phyloP scores from a whole-genome alignment of 805 yeast genomes.

The Metschnikowia gelsemii region DNA sequence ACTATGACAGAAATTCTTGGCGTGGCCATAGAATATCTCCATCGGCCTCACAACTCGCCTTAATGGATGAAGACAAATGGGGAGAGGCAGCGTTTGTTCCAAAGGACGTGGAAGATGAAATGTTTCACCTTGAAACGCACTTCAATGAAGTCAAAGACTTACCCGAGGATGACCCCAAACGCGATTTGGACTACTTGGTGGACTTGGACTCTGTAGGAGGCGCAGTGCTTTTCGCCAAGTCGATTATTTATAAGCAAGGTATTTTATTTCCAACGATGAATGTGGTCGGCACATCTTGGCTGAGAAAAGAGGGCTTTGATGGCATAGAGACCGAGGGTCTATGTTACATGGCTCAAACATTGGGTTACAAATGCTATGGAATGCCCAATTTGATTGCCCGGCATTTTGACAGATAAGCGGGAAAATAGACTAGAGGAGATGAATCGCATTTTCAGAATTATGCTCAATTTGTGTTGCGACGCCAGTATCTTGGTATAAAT shows the following conservation, averaged over 20 bases:
- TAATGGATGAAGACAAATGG: conserved; percentile 24
- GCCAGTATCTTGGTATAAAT: too few relatives aligned
- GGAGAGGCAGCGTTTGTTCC: conserved; percentile 36
- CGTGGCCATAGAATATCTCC: conserved; percentile 39
- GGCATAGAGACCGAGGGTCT: conserved; percentile 57
- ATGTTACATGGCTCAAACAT: conserved; percentile 45
- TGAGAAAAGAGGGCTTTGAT: conserved; percentile 48
- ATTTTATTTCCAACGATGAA: conserved; percentile 46
- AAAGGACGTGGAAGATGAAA: conserved; percentile 25
- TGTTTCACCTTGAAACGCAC: conserved; percentile 31
- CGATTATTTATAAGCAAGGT: conserved; percentile 46
- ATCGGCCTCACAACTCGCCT: conserved; percentile 14
- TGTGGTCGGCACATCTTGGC: conserved; percentile 49
- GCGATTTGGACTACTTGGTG: conserved; percentile 18
- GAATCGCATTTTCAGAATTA: too few relatives aligned
- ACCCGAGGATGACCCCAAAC: conserved; percentile 7
- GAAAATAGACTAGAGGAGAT: too few relatives aligned
- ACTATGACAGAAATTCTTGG: conserved; percentile 44
- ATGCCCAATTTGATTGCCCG: conserved; percentile 47
- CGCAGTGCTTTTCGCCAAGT: conserved; percentile 46
- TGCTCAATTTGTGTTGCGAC: too few relatives aligned
- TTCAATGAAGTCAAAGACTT: conserved; percentile 14
- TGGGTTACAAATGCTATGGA: conserved; percentile 50
- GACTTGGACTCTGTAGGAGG: conserved; percentile 53
- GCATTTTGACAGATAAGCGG: conserved; percentile 24